Evolutionary conservation across 352 stramenopile genomes (phyloP), one percentile per base, ranked within the genome.

Genomic region (Pythium insidiosum): DNA sequence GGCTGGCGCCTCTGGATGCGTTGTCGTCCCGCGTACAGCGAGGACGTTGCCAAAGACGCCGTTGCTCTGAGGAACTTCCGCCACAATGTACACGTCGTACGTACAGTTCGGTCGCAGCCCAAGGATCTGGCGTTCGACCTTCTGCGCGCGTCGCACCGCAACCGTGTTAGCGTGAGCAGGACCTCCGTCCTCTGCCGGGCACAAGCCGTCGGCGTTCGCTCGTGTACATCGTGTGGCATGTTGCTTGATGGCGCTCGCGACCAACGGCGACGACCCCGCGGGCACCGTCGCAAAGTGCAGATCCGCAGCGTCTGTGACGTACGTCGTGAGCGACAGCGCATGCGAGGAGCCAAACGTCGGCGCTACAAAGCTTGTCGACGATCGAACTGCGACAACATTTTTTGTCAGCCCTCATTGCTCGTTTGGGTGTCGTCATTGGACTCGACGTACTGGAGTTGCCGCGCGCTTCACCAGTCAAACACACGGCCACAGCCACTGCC

Each of bases 51-150:
- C 79, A 41, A 80, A 92, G 9, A 92, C 76, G 3, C 76, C 79
- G 34, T 92, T 89, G 53, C 79, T 92, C 25, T 67, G 66, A 10
- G 67, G 64, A 16, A 88, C 79, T 35, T 92, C 76, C 11, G 70
- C 66, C 7, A 92, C 77, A 54, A 92, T 83, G 60, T 82, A 88
- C 49, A 89, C 76, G 29, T 89, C 77, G 56, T 88, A 92, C 60
- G 62, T 87, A 19, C 60, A 75, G 39, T 89, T 88, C 0, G 73
- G 19, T 9, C 38, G 18, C 11, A 92, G 49, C 0, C 67, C 58
- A 6, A 58, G 20, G 1, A 89, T 57, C 2, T 53, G 24, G 18
- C 56, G 66, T 43, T 77, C 72, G 2, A 88, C 39, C 20, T 84
- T 83, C 34, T 84, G 64, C 5, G 76, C 70, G 20, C 47, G 58